Evolutionary conservation across 225 moss, liverwort and hornwort genomes (phyloP).

Genomic region (Pseudisothecium myosuroides): DNA sequence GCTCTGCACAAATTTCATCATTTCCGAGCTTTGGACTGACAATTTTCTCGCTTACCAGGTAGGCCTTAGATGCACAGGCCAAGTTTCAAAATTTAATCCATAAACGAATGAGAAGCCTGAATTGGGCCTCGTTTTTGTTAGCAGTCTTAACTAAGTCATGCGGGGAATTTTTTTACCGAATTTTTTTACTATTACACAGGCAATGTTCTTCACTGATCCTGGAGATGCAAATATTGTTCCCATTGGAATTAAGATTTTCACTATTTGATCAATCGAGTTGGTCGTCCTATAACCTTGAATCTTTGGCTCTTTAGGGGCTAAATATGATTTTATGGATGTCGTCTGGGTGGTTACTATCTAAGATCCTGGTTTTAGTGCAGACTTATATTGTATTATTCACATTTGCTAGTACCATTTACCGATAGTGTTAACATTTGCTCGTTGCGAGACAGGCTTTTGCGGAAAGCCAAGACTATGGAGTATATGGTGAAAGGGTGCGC

Average conservation of each 20-base stretch:
- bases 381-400: background rate
- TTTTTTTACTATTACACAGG: background rate
- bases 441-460: conserved; percentile 30
- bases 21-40: conserved; percentile 43
- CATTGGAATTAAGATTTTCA: background rate
- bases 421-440: background rate
- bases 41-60: conserved; percentile 47
- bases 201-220: background rate
- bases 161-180: background rate
- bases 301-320: no score
- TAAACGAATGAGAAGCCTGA: background rate
- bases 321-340: background rate
- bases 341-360: background rate
- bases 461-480: conserved; percentile 43
- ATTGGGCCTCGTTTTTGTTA: background rate
- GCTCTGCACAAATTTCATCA: conserved; percentile 41
- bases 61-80: background rate
- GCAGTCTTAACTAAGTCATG: background rate
- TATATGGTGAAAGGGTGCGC: conserved; percentile 36
- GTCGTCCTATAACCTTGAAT: background rate
- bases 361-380: background rate
- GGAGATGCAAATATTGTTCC: background rate
- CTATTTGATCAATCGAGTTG: background rate
- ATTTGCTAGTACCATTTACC: background rate
- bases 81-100: background rate